Evolutionary conservation across 148 eudicot species (phyloP), one percentile per base, ranked within the genome.

Genomic region (Camellia granthamiana): DNA sequence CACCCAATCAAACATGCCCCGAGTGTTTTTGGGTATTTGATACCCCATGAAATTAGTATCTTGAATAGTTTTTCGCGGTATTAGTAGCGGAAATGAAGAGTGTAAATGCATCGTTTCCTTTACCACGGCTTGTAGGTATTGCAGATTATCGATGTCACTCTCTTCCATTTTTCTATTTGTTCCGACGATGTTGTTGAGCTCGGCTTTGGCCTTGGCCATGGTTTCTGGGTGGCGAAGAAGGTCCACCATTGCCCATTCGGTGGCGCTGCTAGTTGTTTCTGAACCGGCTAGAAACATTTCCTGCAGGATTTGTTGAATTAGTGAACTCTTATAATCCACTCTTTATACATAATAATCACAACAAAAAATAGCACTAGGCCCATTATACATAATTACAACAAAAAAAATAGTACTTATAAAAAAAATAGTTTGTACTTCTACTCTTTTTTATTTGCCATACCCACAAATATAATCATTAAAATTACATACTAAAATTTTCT

Each of bases 261-360:
- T 18, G 51, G 82, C 73, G 77, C 72, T 80, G 61, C 77, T 80
- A 1, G 77, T 73, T 2, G 77, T 80, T n/a, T 80, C 82, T 30
- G 82, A 47, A 2, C 82, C 82, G 10, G 77, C 82, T 16, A 80
- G 8, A 47, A 80, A 80, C 13, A 80, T 80, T 65, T 80, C 77
- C 82, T 80, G 51, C 44, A 63, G 14, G 21, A 73, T 15, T 62
- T 43, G 38, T 30, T 30, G 38, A 30, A 30, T 1, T 30, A 30
- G 38, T 30, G 38, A 30, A 30, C 38, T 30, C 38, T 30, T 30
- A 30, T 30, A 30, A 30, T 30, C 38, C 1, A 30, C 38, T 30
- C 38, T 30, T 30, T 30, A 1, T 30, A 30, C 38, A 30, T 30
- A 30, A 30, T 30, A 30, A 30, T 30, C 38, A 30, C 38, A 30